Conservation (phyloP, 2,329 filamentous ascomycete species). For the Neofusicoccum umdonicola region DNA sequence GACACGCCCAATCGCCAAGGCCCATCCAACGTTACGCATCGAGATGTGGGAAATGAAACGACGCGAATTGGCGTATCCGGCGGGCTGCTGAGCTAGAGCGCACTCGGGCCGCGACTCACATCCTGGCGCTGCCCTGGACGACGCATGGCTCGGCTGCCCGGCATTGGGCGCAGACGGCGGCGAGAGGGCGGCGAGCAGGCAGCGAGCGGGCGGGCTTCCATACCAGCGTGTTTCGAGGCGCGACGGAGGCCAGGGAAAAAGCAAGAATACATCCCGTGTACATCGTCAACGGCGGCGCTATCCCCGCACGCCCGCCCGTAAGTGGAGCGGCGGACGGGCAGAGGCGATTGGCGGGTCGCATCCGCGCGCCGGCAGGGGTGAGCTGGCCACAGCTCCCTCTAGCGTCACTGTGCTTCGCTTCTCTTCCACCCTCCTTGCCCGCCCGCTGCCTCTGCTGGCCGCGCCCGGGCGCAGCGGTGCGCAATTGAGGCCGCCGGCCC, state of each 20-base stretch:
- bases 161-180: too few relatives aligned
- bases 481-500: not conserved
- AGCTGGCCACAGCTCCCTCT: not conserved
- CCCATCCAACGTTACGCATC: not conserved
- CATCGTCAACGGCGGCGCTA: conserved; percentile 1
- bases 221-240: not conserved
- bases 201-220: too few relatives aligned
- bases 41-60: not conserved
- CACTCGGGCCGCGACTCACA: not conserved
- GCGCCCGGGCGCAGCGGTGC: not conserved
- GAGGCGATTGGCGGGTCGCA: conserved; percentile 3
- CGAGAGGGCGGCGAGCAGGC: too few relatives aligned
- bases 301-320: not conserved
- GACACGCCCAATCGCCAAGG: not conserved
- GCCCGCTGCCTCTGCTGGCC: not conserved
- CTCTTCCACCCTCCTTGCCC: not conserved
- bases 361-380: not conserved
- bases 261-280: not conserved
- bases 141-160: too few relatives aligned
- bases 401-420: not conserved
- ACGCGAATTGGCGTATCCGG: not conserved
- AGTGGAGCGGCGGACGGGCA: not conserved
- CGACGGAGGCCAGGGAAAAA: not conserved
- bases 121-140: too few relatives aligned
- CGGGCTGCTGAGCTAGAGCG: not conserved